Evolutionary conservation across 2,329 filamentous ascomycete genomes (phyloP).

Genomic region (Alternaria postmessia): DNA sequence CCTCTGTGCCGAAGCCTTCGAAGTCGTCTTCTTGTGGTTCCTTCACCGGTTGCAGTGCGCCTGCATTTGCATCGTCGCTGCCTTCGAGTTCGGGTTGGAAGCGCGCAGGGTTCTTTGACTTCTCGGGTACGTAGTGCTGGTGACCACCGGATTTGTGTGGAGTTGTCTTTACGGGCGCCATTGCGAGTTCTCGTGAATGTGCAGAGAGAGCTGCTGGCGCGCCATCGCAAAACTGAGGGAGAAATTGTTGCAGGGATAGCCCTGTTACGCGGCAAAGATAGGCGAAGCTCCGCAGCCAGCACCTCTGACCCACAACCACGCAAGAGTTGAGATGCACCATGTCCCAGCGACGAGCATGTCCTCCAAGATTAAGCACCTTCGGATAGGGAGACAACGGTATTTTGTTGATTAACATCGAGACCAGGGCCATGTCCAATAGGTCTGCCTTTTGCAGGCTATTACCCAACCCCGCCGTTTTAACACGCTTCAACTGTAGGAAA

Average conservation of each 20-base stretch:
- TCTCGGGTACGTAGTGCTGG: constrained; percentile 31
- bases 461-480: neutral
- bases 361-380: neutral
- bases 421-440: neutral
- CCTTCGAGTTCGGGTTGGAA: constrained; percentile 29
- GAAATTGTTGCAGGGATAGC: constrained; percentile 46
- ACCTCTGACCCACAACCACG: neutral
- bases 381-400: neutral
- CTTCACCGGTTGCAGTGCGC: constrained; percentile 32
- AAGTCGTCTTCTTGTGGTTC: constrained; percentile 31
- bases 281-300: constrained; percentile 28
- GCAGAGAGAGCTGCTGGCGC: constrained; percentile 21
- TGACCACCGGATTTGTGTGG: constrained; percentile 32
- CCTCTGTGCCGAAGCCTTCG: constrained; percentile 36
- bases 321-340: neutral
- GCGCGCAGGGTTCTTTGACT: constrained; percentile 17
- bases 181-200: constrained; percentile 26
- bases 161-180: constrained; percentile 39
- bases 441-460: neutral
- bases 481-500: neutral
- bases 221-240: constrained; percentile 33
- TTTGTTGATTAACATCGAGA: accelerated
- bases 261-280: constrained; percentile 22
- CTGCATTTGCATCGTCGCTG: constrained; percentile 33
- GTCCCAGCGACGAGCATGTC: neutral